Evolutionary conservation across 192 early-diverging fungal species (phyloP), one percentile per base, ranked within the genome.

Genomic region (Coemansia sp.): DNA sequence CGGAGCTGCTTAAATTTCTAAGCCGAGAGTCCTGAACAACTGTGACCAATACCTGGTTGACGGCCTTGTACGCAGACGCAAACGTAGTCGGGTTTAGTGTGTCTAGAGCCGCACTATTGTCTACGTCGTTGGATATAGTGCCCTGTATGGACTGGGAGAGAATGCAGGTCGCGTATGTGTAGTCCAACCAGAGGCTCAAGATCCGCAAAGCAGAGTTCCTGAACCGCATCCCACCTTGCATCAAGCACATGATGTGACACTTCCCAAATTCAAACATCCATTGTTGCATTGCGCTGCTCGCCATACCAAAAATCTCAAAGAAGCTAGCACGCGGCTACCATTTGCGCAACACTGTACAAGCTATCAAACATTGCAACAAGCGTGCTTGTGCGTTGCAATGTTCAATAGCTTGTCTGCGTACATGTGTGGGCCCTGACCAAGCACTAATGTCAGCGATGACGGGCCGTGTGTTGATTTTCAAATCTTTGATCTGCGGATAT

Each of bases 251-350:
- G 65, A 3, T 15, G 56, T 1, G 73, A 69, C 2, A 81, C 32
- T 5, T 4, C 27, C 43, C 79, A 69, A 41, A 81, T 75, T 15
- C 32, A 50, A 12, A 63, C 73, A 21, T 75, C 62, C 73, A 75
- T 81, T 4, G 79, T 66, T 22, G 48, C 12, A 5, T 58, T 49
- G 25, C 66, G 69, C 48, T 69, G 54, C 17, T 56, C 7, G 39
- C 21, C 79, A 72, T 58, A 17, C 54, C 14, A 0, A 37, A 49
- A 37, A 67, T 43, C 4, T 66, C 69, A 7, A 11, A 14, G 50
- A 14, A 32, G 8, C 52, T 77, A 65, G 9, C 24, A 55, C 2
- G 59, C 59, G 14, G 58, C 62, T 27, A 70, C 59, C 23, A 65
- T 38, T 3, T 9, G 22, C 29, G 63, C 24, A 2, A 75, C 51